Percentiles rank a stretch among this genome's conserved stretches.
phyloP scores from a whole-genome alignment of 306 rosid genomes.

The Senna tora region DNA sequence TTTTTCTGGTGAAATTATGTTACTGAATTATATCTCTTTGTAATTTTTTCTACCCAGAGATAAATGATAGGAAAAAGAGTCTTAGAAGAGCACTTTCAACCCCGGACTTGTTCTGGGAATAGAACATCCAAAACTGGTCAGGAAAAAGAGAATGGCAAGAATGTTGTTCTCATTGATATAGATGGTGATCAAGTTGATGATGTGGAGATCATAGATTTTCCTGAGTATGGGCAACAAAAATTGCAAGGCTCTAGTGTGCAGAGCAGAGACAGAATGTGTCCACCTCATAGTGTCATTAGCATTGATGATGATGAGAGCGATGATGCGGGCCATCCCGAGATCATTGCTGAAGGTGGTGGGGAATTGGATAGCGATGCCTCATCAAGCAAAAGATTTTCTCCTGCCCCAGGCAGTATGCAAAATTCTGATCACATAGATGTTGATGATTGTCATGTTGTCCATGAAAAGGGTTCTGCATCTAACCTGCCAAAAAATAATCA shows the following conservation, averaged over 20 bases:
- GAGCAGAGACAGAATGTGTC: constrained; percentile 45
- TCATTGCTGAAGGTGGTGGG: constrained; percentile 52
- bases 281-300: constrained; percentile 54
- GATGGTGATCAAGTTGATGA: constrained; percentile 65
- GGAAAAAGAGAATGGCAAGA: constrained; percentile 44
- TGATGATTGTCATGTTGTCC: constrained; percentile 46
- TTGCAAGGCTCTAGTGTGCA: constrained; percentile 42
- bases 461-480: constrained; percentile 48
- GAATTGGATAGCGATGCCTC: constrained; percentile 84
- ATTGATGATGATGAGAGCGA: constrained; percentile 66
- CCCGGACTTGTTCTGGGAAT: constrained; percentile 55
- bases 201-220: constrained; percentile 57
- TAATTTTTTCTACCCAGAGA: constrained; percentile 36
- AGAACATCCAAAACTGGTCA: constrained; percentile 37
- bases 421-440: constrained; percentile 41
- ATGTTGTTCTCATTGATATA: constrained; percentile 64
- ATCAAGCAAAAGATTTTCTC: constrained; percentile 57
- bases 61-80: constrained; percentile 62
- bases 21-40: constrained; percentile 19
- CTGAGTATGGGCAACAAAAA: constrained; percentile 39
- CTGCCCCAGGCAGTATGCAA: constrained; percentile 36
- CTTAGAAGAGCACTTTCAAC: constrained; percentile 49
- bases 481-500: constrained; percentile 45
- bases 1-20: not conserved
- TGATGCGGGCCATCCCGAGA: constrained; percentile 38